phyloP scores from a whole-genome alignment of 768 basidiomycete species.

The Dictyophora rubrovolvata region DNA sequence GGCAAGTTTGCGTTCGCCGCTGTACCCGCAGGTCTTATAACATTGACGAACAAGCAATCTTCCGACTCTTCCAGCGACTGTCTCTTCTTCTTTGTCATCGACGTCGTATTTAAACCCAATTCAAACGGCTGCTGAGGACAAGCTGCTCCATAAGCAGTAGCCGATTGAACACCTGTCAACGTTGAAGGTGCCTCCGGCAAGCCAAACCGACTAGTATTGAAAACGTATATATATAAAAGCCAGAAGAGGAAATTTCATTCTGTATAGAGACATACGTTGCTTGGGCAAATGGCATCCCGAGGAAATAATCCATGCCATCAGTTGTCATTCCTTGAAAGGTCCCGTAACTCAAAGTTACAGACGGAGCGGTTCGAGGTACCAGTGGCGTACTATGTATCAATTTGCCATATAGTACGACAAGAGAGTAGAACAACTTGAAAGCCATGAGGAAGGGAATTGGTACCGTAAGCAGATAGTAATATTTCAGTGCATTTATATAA shows the following conservation, averaged over 20 bases:
- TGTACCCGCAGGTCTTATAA: conserved; percentile 34
- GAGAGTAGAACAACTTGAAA: neutral
- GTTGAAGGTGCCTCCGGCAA: conserved; percentile 14
- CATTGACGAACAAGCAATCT: conserved; percentile 38
- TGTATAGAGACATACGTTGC: conserved; percentile 24
- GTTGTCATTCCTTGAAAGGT: conserved; percentile 19
- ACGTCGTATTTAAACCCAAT: conserved; percentile 5
- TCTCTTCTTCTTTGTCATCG: conserved; percentile 6
- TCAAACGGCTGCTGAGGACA: conserved; percentile 28
- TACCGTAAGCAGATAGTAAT: neutral
- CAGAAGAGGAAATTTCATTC: neutral
- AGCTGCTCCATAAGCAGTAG: conserved; percentile 26
- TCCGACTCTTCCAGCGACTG: neutral
- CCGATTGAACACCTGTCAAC: conserved; percentile 27
- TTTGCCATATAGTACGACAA: neutral
- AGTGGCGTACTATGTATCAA: neutral
- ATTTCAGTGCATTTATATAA: neutral
- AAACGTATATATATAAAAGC: neutral
- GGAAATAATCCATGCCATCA: conserved; percentile 21
- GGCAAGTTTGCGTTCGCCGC: conserved; percentile 36
- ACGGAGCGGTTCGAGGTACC: conserved; percentile 10
- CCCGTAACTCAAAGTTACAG: conserved; percentile 21
- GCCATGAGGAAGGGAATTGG: neutral
- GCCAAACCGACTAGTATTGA: neutral
- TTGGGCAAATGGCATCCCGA: conserved; percentile 33